Percentiles rank a stretch among this genome's conserved stretches.
Evolutionary conservation across 73 alveolate species (phyloP).

Genomic region (Loxodes magnus): DNA sequence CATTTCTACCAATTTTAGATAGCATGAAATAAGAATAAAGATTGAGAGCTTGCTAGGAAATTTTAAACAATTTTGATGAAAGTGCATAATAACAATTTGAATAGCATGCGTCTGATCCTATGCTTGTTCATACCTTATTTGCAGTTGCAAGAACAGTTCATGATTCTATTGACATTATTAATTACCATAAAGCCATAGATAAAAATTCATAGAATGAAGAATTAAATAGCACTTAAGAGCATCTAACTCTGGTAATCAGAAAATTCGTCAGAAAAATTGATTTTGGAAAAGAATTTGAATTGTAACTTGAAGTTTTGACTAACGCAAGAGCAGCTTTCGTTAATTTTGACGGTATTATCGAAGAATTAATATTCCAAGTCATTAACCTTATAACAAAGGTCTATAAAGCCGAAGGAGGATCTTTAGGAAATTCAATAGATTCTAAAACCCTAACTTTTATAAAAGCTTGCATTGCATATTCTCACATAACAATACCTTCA

Average conservation of each 20-base stretch:
- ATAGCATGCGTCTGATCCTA: slow-evolving; percentile 50
- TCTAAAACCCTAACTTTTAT: slow-evolving; percentile 69
- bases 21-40: slow-evolving; percentile 65
- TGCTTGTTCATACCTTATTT: slow-evolving; percentile 61
- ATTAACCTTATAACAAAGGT: slow-evolving; percentile 55
- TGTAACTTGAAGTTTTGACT: slow-evolving; percentile 62
- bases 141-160: slow-evolving; percentile 53
- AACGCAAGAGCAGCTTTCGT: slow-evolving; percentile 75
- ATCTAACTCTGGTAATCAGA: slow-evolving; percentile 34
- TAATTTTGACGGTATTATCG: slow-evolving; percentile 58
- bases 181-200: slow-evolving; percentile 8
- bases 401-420: slow-evolving; percentile 42
- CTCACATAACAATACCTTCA: slow-evolving; percentile 71
- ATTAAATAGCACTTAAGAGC: too few species aligned
- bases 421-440: slow-evolving; percentile 60
- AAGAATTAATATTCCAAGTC: slow-evolving; percentile 43
- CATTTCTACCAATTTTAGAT: slow-evolving; percentile 64
- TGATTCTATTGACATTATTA: background rate
- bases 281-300: slow-evolving; percentile 81
- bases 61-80: slow-evolving; percentile 60
- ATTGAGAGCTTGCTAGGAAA: slow-evolving; percentile 77
- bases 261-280: slow-evolving; percentile 64
- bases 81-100: slow-evolving; percentile 50
- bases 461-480: slow-evolving; percentile 75
- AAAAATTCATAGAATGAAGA: slow-evolving; percentile 62